Conservation (phyloP, 129 eudicot genomes). For the Helianthus annuus region HanXRQr2.0-SUNRISE NC_035435.2:73074784-73075283, state of each 20-base stretch:
- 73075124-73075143: constrained; percentile 33
- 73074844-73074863: neutral
- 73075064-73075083: neutral
- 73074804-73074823: neutral
- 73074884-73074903: neutral
- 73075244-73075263: neutral
- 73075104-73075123: constrained; percentile 34
- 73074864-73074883: neutral
- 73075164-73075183: constrained; percentile 36
- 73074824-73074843: constrained; percentile 9
- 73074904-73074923: neutral
- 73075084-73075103: neutral
- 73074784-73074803: neutral
- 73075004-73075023: constrained; percentile 47
- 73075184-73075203: constrained; percentile 54
- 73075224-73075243: neutral
- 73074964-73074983: neutral
- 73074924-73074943: neutral
- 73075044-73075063: neutral
- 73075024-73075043: constrained; percentile 43
- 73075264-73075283: constrained; percentile 63
- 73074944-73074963: too few relatives aligned
- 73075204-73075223: neutral
- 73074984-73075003: neutral
- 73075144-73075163: constrained; percentile 38